A percentile compares a stretch with the other conserved stretches of the same genome.
Evolutionary conservation across 2,329 filamentous ascomycete species (phyloP).

Genomic region (Ambrosiella beaveri): DNA sequence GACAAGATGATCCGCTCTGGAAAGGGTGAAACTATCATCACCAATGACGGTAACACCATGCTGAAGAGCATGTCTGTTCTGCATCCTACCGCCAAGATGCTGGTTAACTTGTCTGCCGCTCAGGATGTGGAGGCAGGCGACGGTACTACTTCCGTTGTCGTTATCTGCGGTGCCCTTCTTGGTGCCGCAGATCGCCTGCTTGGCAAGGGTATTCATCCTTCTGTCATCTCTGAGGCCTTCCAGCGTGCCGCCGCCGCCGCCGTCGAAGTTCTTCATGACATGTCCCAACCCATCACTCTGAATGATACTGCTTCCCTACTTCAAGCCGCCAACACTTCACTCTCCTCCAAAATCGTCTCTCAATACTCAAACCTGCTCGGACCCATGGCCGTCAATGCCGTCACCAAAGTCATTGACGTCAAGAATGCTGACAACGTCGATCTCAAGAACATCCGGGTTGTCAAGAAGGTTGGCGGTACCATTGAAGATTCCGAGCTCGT

Average conservation of each 20-base stretch:
- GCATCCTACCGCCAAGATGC: conserved; percentile 99
- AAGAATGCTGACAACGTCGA: conserved; percentile 95
- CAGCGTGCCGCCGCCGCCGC: conserved; percentile 82
- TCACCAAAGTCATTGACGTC: conserved; percentile 86
- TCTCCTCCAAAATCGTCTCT: conserved; percentile 96
- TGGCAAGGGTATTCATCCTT: conserved; percentile 88
- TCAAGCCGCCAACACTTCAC: conserved; percentile 89
- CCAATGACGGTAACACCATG: conserved; percentile 99
- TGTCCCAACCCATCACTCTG: conserved; percentile 86
- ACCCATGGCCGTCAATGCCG: conserved; percentile 96
- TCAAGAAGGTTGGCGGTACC: conserved; percentile 95
- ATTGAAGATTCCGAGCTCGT: conserved; percentile 98
- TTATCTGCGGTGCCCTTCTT: conserved; percentile 88
- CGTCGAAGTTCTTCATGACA: conserved; percentile 78
- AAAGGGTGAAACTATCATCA: conserved; percentile 96
- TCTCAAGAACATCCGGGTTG: conserved; percentile 84
- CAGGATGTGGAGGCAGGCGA: conserved; percentile 98
- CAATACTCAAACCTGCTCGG: conserved; percentile 89
- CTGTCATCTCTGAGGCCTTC: conserved; percentile 93
- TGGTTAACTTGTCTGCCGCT: conserved; percentile 89
- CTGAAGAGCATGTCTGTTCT: conserved; percentile 97
- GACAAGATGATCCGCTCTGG: conserved; percentile 98
- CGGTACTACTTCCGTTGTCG: conserved; percentile 93
- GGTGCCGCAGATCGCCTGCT: conserved; percentile 85
- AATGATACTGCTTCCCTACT: conserved; percentile 77